phyloP scores from a whole-genome alignment of 495 filamentous ascomycete species.

The Lepraria neglecta region DNA sequence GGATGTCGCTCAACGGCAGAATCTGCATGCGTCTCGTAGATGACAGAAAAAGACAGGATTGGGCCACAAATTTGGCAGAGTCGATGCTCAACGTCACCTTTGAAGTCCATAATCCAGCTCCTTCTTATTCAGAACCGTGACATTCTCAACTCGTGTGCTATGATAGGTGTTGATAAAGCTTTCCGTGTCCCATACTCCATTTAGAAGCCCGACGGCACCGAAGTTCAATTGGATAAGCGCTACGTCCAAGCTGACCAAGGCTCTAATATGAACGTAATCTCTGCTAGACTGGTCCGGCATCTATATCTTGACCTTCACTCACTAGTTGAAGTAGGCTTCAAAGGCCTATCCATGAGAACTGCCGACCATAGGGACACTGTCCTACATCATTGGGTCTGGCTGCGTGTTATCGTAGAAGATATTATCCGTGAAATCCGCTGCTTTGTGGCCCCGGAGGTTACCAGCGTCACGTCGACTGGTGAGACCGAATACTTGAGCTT shows the following conservation, averaged over 20 bases:
- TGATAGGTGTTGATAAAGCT: neutral
- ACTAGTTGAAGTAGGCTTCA: neutral
- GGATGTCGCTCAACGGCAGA: too few species aligned
- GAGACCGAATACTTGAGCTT: neutral
- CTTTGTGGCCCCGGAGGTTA: neutral
- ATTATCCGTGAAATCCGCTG: neutral
- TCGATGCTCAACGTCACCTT: too few species aligned
- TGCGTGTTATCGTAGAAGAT: neutral
- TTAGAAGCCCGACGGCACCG: neutral
- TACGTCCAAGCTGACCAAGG: neutral
- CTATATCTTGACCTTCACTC: neutral
- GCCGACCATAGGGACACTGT: neutral
- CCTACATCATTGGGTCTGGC: neutral
- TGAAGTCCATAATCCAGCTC: too few species aligned
- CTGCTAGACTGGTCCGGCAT: rapidly evolving
- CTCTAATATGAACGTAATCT: neutral
- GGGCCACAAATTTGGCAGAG: too few species aligned
- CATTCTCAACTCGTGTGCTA: neutral
- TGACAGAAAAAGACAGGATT: too few species aligned
- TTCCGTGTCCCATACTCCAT: neutral
- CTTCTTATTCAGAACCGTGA: neutral
- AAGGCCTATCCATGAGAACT: neutral
- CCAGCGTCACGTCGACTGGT: neutral
- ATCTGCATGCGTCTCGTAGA: too few species aligned
- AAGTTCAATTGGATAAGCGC: neutral